Conservation (phyloP, 2,329 filamentous ascomycete species). For the Didymella segeticola region DNA sequence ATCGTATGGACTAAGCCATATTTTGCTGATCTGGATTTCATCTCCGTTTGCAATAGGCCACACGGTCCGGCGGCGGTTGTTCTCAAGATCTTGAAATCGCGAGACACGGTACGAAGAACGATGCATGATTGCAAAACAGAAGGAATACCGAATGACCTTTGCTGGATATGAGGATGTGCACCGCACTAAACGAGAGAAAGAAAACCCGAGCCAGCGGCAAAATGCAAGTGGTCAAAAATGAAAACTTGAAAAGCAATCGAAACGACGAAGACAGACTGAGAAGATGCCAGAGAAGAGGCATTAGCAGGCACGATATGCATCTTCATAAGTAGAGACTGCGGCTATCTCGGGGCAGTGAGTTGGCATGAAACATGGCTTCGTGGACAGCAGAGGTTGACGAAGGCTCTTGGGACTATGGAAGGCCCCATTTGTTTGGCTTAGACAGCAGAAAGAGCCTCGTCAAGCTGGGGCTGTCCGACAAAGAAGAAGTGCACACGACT, state of each 20-base stretch:
- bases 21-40: constrained; percentile 10
- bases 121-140: constrained; percentile 2
- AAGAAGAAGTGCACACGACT: neutral
- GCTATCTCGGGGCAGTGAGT: neutral
- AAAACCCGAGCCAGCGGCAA: constrained; percentile 11
- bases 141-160: neutral
- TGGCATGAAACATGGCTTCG: constrained; percentile 9
- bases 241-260: neutral
- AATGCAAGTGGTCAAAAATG: neutral
- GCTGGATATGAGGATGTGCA: neutral
- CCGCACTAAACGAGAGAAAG: constrained; percentile 7
- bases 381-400: constrained; percentile 5
- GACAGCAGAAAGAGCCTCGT: constrained; percentile 1
- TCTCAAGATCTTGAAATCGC: neutral
- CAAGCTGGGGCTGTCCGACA: neutral
- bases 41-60: constrained; percentile 6
- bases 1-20: constrained; percentile 6
- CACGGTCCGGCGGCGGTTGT: constrained; percentile 4
- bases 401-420: neutral
- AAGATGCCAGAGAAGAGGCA: neutral
- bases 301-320: neutral
- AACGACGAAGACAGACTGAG: neutral
- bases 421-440: constrained; percentile 5
- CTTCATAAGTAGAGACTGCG: constrained; percentile 1
- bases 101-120: constrained; percentile 2